Evolutionary conservation across 352 stramenopile species (phyloP), one percentile per base, ranked within the genome.

Genomic region (Phytopythium cucurbitacearum): DNA sequence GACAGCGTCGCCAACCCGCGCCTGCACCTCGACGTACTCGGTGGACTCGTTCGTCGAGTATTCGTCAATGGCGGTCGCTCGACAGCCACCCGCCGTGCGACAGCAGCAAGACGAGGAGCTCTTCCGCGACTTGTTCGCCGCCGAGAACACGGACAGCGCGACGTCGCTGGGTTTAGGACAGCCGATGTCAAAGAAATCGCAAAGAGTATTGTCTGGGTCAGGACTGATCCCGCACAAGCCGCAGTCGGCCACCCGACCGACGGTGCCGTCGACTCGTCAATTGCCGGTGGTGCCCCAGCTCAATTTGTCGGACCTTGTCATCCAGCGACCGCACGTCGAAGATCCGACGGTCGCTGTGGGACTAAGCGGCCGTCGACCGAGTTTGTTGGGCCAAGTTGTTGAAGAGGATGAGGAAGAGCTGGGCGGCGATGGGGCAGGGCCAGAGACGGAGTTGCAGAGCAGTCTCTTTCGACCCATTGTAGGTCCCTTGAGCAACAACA

Each of bases 81-180:
- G 44, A 39, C 57, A 41, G 40, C 49, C 48, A 15, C 21, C 40
- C 7, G 51, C 34, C 40, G 40, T 54, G 45, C 51, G 61, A 12
- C 65, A 69, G 33, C 64, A 79, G 37, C 59, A 77, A 42, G 76
- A 89, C 11, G 76, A 89, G 60, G 76, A 89, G 49, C 64, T 89
- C 47, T 87, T 87, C 13, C 70, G 76, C 10, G 76, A 89, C 21
- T 60, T 89, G 10, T 87, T 89, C 46, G 59, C 59, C 1, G 53
- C 39, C 9, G 74, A 85, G 6, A 60, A 51, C 6, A 28, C 21
- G 21, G 21, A 28, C 21, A 28, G 21, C 21, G 21, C 21, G 21
- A 28, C 21, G 21, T 28, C 21, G 21, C 21, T 28, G 21, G 21
- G 21, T 28, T 28, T 28, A 28, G 21, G 21, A 28, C 21, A 28